A percentile compares a stretch with the other conserved stretches of the same genome.
Evolutionary conservation across 2,329 filamentous ascomycete genomes (phyloP).

Genomic region (Diaporthe vaccinii): DNA sequence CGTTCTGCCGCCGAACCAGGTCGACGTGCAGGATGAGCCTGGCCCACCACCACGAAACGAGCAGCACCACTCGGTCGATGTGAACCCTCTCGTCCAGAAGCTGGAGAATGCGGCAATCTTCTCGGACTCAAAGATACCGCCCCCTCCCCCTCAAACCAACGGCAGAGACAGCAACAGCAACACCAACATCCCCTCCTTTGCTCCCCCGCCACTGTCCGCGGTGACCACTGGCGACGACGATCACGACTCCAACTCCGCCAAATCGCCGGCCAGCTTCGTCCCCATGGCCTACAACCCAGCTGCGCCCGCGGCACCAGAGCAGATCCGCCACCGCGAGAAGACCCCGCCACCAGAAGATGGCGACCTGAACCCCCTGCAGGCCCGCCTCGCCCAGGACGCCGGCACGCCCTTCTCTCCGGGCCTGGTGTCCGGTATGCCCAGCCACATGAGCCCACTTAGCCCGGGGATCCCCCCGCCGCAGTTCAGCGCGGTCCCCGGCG

Average conservation of each 20-base stretch:
- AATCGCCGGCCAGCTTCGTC: slow-evolving; percentile 60
- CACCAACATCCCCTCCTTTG: slow-evolving; percentile 52
- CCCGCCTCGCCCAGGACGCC: slow-evolving; percentile 69
- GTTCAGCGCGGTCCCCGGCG: slow-evolving; percentile 55
- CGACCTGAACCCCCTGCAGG: slow-evolving; percentile 69
- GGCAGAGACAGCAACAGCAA: slow-evolving; percentile 40
- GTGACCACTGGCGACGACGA: slow-evolving; percentile 47
- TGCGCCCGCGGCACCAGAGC: slow-evolving; percentile 80
- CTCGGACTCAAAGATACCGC: slow-evolving; percentile 64
- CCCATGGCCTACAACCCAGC: slow-evolving; percentile 85
- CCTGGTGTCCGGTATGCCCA: slow-evolving; percentile 54
- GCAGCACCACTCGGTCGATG: slow-evolving; percentile 56
- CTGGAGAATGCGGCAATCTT: slow-evolving; percentile 81
- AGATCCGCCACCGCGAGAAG: slow-evolving; percentile 80
- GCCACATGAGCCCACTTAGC: slow-evolving; percentile 59
- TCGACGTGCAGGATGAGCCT: slow-evolving; percentile 77
- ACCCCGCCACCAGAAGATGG: slow-evolving; percentile 82
- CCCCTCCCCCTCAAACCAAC: slow-evolving; percentile 41
- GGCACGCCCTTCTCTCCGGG: slow-evolving; percentile 66
- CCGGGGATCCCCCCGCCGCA: slow-evolving; percentile 53
- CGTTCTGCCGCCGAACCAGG: slow-evolving; percentile 71
- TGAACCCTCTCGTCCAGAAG: slow-evolving; percentile 80
- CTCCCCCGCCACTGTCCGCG: slow-evolving; percentile 56
- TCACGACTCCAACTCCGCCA: slow-evolving; percentile 44
- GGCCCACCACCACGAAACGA: slow-evolving; percentile 57